Conservation (phyloP, 2,329 filamentous ascomycete species). For the Stromatinia cepivora region DNA sequence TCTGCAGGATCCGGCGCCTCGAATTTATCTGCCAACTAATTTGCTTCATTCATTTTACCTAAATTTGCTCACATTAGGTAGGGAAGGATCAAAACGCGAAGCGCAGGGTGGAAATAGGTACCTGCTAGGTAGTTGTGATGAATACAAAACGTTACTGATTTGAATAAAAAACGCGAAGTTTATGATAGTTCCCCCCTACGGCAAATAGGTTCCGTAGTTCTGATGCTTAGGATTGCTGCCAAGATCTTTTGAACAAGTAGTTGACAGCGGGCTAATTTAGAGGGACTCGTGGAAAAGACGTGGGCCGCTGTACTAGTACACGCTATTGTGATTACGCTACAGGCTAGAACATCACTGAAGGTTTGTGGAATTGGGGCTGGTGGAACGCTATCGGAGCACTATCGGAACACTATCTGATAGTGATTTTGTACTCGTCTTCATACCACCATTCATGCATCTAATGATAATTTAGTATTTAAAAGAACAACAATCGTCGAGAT, state of each 20-base stretch:
- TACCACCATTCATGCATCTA: background rate
- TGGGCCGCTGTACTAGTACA: background rate
- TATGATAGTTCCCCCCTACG: background rate
- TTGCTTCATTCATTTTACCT: background rate
- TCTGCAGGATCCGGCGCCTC: background rate
- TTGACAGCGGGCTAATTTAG: constrained; percentile 10
- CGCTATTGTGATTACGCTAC: background rate
- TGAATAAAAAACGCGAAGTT: background rate
- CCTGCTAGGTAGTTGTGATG: background rate
- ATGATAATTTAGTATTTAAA: background rate
- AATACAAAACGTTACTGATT: background rate
- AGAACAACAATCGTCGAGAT: too few relatives aligned
- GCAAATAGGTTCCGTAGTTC: background rate
- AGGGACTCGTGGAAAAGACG: background rate
- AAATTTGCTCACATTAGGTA: background rate
- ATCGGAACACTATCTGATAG: background rate
- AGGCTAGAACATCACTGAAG: background rate
- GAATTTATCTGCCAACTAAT: constrained; percentile 4
- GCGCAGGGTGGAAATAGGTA: background rate
- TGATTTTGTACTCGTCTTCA: too few relatives aligned
- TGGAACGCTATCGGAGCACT: too few relatives aligned
- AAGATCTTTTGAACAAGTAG: background rate
- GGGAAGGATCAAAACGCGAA: background rate
- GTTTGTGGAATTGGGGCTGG: background rate
- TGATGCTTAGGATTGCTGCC: background rate